These are phyloP conservation scores for Xylaria palmicola DNA, from an alignment of 495 filamentous ascomycete genomes.

Conservation along the genomic window DNA sequence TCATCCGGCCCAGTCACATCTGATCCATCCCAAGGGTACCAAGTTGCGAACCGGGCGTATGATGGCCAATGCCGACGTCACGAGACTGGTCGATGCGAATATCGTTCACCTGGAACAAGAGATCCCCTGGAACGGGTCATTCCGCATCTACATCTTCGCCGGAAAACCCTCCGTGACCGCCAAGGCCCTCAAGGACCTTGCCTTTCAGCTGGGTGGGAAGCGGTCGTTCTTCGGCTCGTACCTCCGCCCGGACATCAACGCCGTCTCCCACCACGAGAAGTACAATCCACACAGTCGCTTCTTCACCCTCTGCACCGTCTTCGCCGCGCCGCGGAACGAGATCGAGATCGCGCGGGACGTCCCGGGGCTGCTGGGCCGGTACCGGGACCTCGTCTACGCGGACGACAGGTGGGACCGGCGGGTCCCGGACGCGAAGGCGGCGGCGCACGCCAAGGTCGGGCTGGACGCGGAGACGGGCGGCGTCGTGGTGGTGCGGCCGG, in stretches of 20 bases:
- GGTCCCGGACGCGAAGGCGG: slow-evolving; percentile 64
- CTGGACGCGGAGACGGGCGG: slow-evolving; percentile 70
- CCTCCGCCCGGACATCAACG: slow-evolving; percentile 56
- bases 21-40: slow-evolving; percentile 63
- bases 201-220: slow-evolving; percentile 59
- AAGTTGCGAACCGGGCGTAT: slow-evolving; percentile 68
- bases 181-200: slow-evolving; percentile 65
- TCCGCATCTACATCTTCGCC: slow-evolving; percentile 81
- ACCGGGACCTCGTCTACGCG: slow-evolving; percentile 81
- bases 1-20: slow-evolving; percentile 67
- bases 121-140: slow-evolving; percentile 81
- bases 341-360: slow-evolving; percentile 66
- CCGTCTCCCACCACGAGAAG: slow-evolving; percentile 73
- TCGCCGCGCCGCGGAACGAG: slow-evolving; percentile 59
- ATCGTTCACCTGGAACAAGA: slow-evolving; percentile 86
- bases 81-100: slow-evolving; percentile 80
- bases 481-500: slow-evolving; percentile 78
- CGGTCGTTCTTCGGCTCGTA: slow-evolving; percentile 69
- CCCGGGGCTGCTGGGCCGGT: slow-evolving; percentile 66
- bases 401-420: slow-evolving; percentile 77
- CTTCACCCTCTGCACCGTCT: slow-evolving; percentile 73
- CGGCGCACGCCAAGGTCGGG: slow-evolving; percentile 86
- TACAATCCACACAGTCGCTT: slow-evolving; percentile 82
- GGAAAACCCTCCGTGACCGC: slow-evolving; percentile 60
- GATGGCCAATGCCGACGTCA: slow-evolving; percentile 73